Evolutionary conservation across 139 green algal genomes (phyloP).

Genomic region (Zygnema cylindricum): DNA sequence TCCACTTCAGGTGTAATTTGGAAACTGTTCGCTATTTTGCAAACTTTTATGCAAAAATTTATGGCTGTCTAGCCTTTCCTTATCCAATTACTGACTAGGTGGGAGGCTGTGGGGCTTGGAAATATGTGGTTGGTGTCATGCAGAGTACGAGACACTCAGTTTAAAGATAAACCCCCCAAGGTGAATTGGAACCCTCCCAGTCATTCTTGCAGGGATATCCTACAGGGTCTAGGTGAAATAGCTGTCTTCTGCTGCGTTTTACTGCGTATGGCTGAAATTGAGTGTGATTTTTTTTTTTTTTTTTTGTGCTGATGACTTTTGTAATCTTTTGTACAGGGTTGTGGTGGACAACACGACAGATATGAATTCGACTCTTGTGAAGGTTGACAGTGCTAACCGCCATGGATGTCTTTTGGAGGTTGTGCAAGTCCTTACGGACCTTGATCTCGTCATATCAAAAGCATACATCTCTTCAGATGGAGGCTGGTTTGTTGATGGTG

Average conservation of each 20-base stretch:
- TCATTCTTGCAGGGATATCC: no score
- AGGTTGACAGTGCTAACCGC: conserved; percentile 91
- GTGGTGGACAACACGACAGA: conserved; percentile 48
- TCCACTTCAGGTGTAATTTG: not conserved
- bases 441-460: conserved; percentile 82
- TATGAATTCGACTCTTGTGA: conserved; percentile 34
- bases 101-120: not conserved
- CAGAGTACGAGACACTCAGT: conserved; percentile 36
- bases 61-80: not conserved
- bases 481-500: conserved; percentile 95
- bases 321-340: conserved; percentile 41
- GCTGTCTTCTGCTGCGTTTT: no score
- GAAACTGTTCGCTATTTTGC: not conserved
- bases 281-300: not conserved
- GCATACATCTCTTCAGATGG: conserved; percentile 89
- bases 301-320: not conserved
- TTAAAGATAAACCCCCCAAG: conserved; percentile 40
- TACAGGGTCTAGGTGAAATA: no score
- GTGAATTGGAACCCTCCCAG: conserved; percentile 8
- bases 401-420: conserved; percentile 94
- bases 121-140: not conserved
- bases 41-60: not conserved
- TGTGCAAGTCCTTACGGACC: conserved; percentile 93
- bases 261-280: no score
- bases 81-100: no score